Evolutionary conservation across 2,329 filamentous ascomycete species (phyloP).

Genomic region (Venturia asperata): DNA sequence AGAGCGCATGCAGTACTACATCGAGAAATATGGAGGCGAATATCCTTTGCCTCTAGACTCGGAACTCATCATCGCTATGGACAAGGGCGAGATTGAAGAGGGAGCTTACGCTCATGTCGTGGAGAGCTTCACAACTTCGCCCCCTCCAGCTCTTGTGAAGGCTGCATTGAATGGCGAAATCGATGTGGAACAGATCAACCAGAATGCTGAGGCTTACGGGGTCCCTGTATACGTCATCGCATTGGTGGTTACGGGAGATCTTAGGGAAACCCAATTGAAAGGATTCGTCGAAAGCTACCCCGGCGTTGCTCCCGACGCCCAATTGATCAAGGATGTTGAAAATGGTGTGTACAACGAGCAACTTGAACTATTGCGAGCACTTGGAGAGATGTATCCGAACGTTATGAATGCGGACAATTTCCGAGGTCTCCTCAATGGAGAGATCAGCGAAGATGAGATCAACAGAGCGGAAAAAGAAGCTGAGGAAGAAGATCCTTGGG

Average conservation of each 20-base stretch:
- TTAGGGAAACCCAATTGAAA: neutral
- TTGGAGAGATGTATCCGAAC: conserved; percentile 1
- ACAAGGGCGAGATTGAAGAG: neutral
- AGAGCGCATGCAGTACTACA: conserved; percentile 6
- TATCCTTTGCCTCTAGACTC: neutral
- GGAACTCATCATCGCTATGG: conserved; percentile 4
- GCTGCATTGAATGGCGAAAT: neutral
- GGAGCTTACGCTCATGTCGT: conserved; percentile 1
- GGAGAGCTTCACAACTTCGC: neutral
- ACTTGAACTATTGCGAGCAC: neutral
- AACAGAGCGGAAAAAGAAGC: neutral
- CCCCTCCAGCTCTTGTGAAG: neutral
- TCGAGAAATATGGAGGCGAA: neutral
- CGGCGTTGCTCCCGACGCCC: neutral
- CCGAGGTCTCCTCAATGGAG: neutral
- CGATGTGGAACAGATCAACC: neutral
- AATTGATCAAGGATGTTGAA: conserved; percentile 3
- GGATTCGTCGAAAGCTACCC: neutral
- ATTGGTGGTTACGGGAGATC: neutral
- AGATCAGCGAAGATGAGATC: neutral
- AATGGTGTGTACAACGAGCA: neutral
- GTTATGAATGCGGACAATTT: neutral
- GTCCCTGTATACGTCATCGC: neutral
- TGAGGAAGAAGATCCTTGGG: conserved; percentile 7
- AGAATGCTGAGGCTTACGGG: neutral